Conservation (phyloP, 2,329 filamentous ascomycete species). For the Septoria petroselini region DNA sequence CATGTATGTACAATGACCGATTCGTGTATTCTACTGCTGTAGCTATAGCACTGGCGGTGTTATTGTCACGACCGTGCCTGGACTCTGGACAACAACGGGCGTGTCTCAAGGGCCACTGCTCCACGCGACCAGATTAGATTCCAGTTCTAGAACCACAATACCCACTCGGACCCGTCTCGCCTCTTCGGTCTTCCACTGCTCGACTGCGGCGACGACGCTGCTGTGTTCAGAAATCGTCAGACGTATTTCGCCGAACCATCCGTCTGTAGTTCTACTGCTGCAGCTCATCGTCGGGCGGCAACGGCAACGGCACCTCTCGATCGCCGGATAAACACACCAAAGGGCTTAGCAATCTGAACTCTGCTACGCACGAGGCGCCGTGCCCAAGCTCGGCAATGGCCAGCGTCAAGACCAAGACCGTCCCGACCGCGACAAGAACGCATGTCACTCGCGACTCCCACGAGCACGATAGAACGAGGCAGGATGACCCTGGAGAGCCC, state of each 20-base stretch:
- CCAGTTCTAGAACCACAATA: too few species aligned
- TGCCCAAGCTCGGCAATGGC: constrained; percentile 11
- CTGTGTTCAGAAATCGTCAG: not conserved
- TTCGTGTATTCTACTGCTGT: too few species aligned
- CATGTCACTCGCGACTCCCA: constrained; percentile 1
- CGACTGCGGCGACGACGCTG: not conserved
- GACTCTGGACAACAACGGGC: too few species aligned
- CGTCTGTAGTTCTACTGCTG: too few species aligned
- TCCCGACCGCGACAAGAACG: constrained; percentile 4
- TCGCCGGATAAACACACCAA: not conserved
- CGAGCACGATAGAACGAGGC: constrained; percentile 8
- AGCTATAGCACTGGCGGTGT: too few species aligned
- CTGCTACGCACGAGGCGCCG: not conserved
- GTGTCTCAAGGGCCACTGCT: not conserved
- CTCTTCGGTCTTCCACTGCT: not conserved
- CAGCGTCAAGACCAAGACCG: constrained; percentile 9
- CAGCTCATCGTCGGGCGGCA: too few species aligned
- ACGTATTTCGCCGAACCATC: not conserved
- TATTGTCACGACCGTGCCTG: too few species aligned
- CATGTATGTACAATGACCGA: too few species aligned
- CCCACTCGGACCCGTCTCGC: not conserved
- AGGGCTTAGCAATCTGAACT: not conserved
- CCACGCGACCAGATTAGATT: not conserved
- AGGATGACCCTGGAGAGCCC: constrained; percentile 8
- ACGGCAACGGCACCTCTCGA: not conserved